Evolutionary conservation across 176 grass and related monocot species (phyloP).

Genomic region (Dactylis glomerata): DNA sequence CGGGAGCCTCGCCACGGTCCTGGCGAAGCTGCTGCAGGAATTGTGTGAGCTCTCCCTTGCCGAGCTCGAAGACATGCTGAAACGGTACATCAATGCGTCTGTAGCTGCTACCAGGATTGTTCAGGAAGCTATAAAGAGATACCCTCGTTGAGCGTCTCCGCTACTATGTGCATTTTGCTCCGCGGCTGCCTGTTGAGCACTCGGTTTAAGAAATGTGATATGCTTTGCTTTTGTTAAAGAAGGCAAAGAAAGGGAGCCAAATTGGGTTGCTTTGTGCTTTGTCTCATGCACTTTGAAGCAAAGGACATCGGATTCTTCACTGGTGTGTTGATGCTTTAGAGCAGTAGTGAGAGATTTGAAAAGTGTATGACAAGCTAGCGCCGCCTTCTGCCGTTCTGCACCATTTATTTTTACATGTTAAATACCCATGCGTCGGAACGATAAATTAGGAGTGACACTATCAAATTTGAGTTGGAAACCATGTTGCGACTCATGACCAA

Average conservation of each 20-base stretch:
- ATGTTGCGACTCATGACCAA: too few species aligned
- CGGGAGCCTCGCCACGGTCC: slow-evolving; percentile 41
- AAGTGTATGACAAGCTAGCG: slow-evolving; percentile 26
- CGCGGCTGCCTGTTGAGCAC: not conserved
- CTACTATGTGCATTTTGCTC: slow-evolving; percentile 11
- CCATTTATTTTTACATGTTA: not conserved
- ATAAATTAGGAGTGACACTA: too few species aligned
- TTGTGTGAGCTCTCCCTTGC: slow-evolving; percentile 30
- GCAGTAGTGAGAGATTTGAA: not conserved
- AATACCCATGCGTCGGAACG: too few species aligned
- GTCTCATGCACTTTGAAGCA: slow-evolving; percentile 34
- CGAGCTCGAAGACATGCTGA: slow-evolving; percentile 32
- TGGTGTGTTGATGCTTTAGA: slow-evolving; percentile 17
- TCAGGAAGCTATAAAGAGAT: slow-evolving; percentile 1
- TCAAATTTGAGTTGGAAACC: too few species aligned
- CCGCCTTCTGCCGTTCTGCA: not conserved
- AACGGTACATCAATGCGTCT: not conserved
- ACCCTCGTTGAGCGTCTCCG: slow-evolving; percentile 9
- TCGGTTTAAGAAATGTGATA: slow-evolving; percentile 29
- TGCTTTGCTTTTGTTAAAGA: slow-evolving; percentile 62
- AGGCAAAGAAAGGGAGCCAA: slow-evolving; percentile 13
- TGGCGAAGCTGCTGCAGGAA: slow-evolving; percentile 45
- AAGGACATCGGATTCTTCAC: slow-evolving; percentile 42
- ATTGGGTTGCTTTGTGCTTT: slow-evolving; percentile 45
- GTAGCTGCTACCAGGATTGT: not conserved